Percentiles rank a stretch among this genome's conserved stretches.
phyloP scores from a whole-genome alignment of 1,139 yeast genomes.

The Debaryomyces udenii region DNA sequence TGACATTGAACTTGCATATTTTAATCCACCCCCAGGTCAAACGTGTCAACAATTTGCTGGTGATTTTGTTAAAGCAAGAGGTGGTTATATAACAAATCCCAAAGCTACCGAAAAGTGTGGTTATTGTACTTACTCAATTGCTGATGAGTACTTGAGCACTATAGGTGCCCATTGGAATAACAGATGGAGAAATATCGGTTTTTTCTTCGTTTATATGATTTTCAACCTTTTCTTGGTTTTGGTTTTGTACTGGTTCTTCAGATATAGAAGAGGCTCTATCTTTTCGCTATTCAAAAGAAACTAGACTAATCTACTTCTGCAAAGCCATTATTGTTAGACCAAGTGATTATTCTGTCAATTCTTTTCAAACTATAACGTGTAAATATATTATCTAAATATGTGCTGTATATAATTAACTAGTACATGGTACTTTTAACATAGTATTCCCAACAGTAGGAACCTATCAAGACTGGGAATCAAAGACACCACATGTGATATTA shows the following conservation, averaged over 20 bases:
- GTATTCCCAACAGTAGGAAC: too few species aligned
- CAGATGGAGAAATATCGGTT: constrained; percentile 70
- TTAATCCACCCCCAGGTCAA: constrained; percentile 60
- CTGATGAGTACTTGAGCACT: constrained; percentile 54
- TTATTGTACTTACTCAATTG: constrained; percentile 56
- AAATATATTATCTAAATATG: too few species aligned
- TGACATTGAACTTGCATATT: constrained; percentile 48
- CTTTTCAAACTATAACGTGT: background rate
- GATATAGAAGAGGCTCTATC: constrained; percentile 10
- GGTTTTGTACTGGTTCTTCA: constrained; percentile 22
- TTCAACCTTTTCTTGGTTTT: constrained; percentile 47
- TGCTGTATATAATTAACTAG: too few species aligned
- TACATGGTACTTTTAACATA: too few species aligned
- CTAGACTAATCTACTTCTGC: background rate
- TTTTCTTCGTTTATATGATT: constrained; percentile 55
- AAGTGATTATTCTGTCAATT: too few species aligned
- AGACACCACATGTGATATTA: background rate
- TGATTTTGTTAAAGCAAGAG: constrained; percentile 19
- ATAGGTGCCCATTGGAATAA: constrained; percentile 48
- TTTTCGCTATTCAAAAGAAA: constrained; percentile 10
- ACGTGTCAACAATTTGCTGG: constrained; percentile 61
- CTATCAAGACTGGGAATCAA: too few species aligned
- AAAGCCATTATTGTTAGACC: background rate
- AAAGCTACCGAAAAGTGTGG: constrained; percentile 56
- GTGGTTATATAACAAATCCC: constrained; percentile 62